Conservation (phyloP, 1,139 yeast genomes). For the Sugiyamaella grinbergsii region DNA sequence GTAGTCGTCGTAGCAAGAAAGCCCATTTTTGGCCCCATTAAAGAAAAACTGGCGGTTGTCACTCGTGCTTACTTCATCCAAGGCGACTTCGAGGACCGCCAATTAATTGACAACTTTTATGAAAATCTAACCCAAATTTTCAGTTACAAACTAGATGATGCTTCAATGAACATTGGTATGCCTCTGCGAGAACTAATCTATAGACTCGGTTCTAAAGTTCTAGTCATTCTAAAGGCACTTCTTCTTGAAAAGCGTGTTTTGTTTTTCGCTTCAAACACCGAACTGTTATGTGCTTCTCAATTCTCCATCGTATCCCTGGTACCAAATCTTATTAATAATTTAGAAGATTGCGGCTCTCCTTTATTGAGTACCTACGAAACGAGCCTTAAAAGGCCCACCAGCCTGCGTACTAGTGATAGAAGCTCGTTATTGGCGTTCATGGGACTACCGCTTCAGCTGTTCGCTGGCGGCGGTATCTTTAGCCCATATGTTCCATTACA, state of each 20-base stretch:
- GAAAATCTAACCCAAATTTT: conserved; percentile 63
- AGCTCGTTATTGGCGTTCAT: conserved; percentile 73
- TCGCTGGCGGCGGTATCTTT: conserved; percentile 85
- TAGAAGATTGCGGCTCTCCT: conserved; percentile 83
- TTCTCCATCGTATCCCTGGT: conserved; percentile 67
- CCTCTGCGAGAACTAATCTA: conserved; percentile 66
- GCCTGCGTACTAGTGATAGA: conserved; percentile 76
- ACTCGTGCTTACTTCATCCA: conserved; percentile 86
- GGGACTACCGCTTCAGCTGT: conserved; percentile 85
- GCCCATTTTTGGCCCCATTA: conserved; percentile 82
- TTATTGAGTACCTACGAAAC: conserved; percentile 59
- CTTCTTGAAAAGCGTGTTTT: conserved; percentile 69
- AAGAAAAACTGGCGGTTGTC: conserved; percentile 85
- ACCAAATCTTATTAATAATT: conserved; percentile 72
- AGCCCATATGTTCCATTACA: conserved; percentile 92
- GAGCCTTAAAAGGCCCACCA: conserved; percentile 59
- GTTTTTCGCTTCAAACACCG: conserved; percentile 79
- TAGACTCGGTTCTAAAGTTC: conserved; percentile 60
- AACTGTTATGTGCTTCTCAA: conserved; percentile 72
- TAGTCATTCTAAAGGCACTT: conserved; percentile 73
- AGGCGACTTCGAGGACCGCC: conserved; percentile 68
- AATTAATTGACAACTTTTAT: conserved; percentile 67
- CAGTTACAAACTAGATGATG: conserved; percentile 47
- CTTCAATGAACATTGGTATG: conserved; percentile 72
- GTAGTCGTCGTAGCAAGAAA: conserved; percentile 83